Conservation (phyloP, 2,329 filamentous ascomycete genomes). For the Teratosphaeriaceae sp. region DNA sequence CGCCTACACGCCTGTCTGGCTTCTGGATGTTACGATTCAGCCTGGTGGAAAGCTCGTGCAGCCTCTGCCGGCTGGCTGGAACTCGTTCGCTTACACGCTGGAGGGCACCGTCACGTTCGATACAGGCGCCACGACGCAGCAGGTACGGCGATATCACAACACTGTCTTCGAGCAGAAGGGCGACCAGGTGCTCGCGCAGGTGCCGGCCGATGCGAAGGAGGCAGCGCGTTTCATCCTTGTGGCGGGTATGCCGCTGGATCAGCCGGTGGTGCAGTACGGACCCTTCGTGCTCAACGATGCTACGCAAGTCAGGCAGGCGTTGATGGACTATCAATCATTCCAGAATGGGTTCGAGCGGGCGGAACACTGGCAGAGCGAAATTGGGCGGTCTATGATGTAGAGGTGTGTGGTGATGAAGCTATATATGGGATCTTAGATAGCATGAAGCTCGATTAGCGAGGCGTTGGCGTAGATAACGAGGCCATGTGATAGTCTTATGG, state of each 20-base stretch:
- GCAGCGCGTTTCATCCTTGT: slow-evolving; percentile 60
- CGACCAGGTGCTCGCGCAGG: slow-evolving; percentile 65
- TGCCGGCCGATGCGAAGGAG: slow-evolving; percentile 58
- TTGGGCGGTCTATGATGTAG: slow-evolving; percentile 69
- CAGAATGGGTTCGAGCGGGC: slow-evolving; percentile 77
- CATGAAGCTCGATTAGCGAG: too few relatives aligned
- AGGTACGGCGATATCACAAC: slow-evolving; percentile 70
- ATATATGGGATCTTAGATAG: too few relatives aligned
- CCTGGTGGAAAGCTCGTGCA: slow-evolving; percentile 75
- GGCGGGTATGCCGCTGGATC: slow-evolving; percentile 72
- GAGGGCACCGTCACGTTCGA: slow-evolving; percentile 63
- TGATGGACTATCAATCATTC: slow-evolving; percentile 66
- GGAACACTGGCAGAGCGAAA: slow-evolving; percentile 74
- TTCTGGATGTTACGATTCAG: slow-evolving; percentile 73
- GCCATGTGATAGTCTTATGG: too few relatives aligned
- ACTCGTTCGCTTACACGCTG: slow-evolving; percentile 83
- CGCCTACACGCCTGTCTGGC: slow-evolving; percentile 96
- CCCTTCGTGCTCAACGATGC: slow-evolving; percentile 72
- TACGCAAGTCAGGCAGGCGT: slow-evolving; percentile 68
- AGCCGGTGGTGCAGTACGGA: slow-evolving; percentile 75
- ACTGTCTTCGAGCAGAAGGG: slow-evolving; percentile 79
- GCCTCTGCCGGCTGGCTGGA: slow-evolving; percentile 72
- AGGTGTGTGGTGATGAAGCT: too few relatives aligned
- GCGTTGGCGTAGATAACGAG: too few relatives aligned
- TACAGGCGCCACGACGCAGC: slow-evolving; percentile 42